Conservation (phyloP, 805 yeast species). For the Candida hungchunana region DNA sequence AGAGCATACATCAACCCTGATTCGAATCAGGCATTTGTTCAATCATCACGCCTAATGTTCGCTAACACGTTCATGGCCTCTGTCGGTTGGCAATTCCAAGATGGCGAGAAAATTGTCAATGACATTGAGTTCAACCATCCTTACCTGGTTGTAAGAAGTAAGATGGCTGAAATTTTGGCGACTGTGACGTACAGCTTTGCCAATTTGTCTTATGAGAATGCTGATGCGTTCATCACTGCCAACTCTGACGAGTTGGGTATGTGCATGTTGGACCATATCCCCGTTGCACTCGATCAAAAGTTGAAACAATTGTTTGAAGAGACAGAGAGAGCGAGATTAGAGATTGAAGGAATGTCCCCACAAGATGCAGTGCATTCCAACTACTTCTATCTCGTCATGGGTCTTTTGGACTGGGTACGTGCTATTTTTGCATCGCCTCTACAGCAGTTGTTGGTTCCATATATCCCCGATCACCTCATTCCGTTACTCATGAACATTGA, state of each 20-base stretch:
- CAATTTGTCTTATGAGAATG: slow-evolving; percentile 37
- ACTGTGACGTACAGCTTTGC: slow-evolving; percentile 37
- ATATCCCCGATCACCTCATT: slow-evolving; percentile 47
- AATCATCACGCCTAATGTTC: slow-evolving; percentile 56
- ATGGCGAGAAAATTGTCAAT: slow-evolving; percentile 40
- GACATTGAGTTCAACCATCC: slow-evolving; percentile 52
- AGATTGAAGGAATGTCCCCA: slow-evolving; percentile 35
- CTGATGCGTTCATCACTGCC: slow-evolving; percentile 36
- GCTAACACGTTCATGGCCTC: slow-evolving; percentile 46
- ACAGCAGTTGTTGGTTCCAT: slow-evolving; percentile 49
- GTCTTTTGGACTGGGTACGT: slow-evolving; percentile 57
- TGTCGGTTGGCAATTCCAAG: slow-evolving; percentile 52
- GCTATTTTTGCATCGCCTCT: slow-evolving; percentile 51
- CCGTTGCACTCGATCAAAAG: slow-evolving; percentile 30
- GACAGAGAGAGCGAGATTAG: slow-evolving; percentile 38
- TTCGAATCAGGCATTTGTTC: slow-evolving; percentile 61
- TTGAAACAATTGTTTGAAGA: slow-evolving; percentile 42
- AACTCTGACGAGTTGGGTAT: slow-evolving; percentile 36
- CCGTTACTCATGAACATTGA: slow-evolving; percentile 68
- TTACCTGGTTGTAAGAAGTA: slow-evolving; percentile 67
- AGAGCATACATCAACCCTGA: slow-evolving; percentile 44
- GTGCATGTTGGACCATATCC: slow-evolving; percentile 26
- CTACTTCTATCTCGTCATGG: slow-evolving; percentile 61
- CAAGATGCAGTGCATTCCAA: slow-evolving; percentile 56
- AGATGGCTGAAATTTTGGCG: slow-evolving; percentile 53